Conservation (phyloP, 257 asterid species). For the Solanum virginianum region DNA sequence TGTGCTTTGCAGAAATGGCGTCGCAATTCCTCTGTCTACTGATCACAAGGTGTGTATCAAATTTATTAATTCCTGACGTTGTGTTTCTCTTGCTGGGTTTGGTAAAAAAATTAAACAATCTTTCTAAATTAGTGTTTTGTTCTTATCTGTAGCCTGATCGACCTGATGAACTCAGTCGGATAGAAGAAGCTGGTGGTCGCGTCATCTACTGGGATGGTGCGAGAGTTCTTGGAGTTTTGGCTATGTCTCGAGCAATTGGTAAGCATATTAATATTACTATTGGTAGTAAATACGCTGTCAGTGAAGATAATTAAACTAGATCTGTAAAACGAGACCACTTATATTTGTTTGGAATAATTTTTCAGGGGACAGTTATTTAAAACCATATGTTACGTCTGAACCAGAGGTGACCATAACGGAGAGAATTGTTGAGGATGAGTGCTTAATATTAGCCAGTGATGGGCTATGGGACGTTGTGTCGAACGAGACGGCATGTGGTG, state of each 20-base stretch:
- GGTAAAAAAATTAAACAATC: not conserved
- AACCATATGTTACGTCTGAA: constrained; percentile 76
- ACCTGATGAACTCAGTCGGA: constrained; percentile 73
- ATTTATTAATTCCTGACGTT: not conserved
- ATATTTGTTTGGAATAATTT: not conserved
- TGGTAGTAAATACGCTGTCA: too few species aligned
- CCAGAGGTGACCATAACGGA: constrained; percentile 77
- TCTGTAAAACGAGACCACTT: not conserved
- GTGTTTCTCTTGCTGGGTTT: not conserved
- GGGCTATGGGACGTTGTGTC: constrained; percentile 96
- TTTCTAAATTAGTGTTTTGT: not conserved
- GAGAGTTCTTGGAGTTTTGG: constrained; percentile 75
- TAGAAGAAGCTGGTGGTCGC: constrained; percentile 88
- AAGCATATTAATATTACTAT: not conserved
- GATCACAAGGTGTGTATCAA: constrained; percentile 67
- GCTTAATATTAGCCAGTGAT: constrained; percentile 73
- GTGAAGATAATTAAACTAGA: not conserved
- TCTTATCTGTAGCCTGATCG: constrained; percentile 54
- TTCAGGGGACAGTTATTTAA: constrained; percentile 76
- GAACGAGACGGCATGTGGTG: constrained; percentile 83
- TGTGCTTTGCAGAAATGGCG: constrained; percentile 82
- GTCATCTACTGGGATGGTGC: constrained; percentile 94
- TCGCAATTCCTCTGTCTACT: constrained; percentile 67
- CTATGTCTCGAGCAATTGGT: constrained; percentile 89
- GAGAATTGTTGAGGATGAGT: constrained; percentile 59